Evolutionary conservation across 1,284 basidiomycete species (phyloP), one percentile per base, ranked within the genome.

Genomic region (Naganishia sp.): DNA sequence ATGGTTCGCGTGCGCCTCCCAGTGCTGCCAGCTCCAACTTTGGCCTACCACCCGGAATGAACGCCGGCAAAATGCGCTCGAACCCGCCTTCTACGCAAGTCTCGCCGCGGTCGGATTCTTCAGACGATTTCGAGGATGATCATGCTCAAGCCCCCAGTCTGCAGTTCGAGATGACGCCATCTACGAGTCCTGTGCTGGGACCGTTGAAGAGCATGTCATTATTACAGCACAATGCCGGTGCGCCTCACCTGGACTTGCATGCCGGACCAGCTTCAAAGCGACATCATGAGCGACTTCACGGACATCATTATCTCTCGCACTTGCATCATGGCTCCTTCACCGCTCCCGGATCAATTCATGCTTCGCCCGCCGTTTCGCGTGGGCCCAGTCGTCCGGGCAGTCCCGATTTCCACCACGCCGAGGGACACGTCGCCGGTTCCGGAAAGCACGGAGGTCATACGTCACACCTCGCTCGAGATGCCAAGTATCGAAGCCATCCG

Each of bases 151-250:
- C 71, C 31, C 55, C 50, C 48, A 59, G 55, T 18, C 50, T 70
- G 54, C 53, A 55, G 36, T 72, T 68, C 57, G 72, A 77, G 28
- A 78, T 78, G 66, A 77, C 80, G 11, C 77, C 78, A 2, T 78
- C 79, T n/a, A 89, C 89, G 0, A 89, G 87, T 70, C 92, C 92
- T 0, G 92, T 93, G 79, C 84, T 94, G 21, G 90, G 88, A 0
- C 88, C 90, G 4, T 82, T 95, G 75, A 85, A 88, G 65, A 87
- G 75, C 53, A 81, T 81, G 79, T 73, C 70, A n/a, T 69, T 81
- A 31, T 77, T 78, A 70, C 71, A 69, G 7, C 66, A 54, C 46
- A 53, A 66, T 39, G 36, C 36, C 45, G 55, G 46, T 2, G 46
- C 55, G 55, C 54, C 63, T 52, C 64, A 63, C 28, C 42, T 55